Evolutionary conservation across 768 basidiomycete species (phyloP).

Genomic region (Cyathus striatus): DNA sequence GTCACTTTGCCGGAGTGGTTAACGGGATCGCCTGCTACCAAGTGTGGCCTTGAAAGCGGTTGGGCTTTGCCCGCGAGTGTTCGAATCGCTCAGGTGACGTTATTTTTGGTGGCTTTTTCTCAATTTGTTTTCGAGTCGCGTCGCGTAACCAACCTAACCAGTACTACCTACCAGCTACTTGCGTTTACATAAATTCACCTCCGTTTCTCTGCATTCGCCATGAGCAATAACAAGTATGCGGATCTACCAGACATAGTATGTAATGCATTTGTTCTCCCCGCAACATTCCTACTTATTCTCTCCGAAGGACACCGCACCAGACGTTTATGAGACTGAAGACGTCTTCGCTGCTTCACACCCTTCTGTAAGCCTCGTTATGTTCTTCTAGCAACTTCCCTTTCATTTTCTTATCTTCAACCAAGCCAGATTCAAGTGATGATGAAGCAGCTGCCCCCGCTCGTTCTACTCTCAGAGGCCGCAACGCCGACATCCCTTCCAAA

Average conservation of each 20-base stretch:
- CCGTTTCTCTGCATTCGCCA: constrained; percentile 13
- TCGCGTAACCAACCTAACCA: not conserved
- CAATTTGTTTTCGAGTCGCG: constrained; percentile 1
- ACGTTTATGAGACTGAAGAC: constrained; percentile 91
- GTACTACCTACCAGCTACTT: no score
- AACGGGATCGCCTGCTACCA: constrained; percentile 77
- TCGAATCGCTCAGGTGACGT: constrained; percentile 51
- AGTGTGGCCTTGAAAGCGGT: constrained; percentile 28
- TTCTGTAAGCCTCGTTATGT: constrained; percentile 36
- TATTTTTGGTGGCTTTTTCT: constrained; percentile 17
- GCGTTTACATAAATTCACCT: not conserved
- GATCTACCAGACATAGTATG: constrained; percentile 89
- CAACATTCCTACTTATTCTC: constrained; percentile 4
- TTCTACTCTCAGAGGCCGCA: constrained; percentile 28
- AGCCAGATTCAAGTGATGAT: constrained; percentile 64
- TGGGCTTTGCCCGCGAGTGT: constrained; percentile 48
- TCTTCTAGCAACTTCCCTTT: constrained; percentile 4
- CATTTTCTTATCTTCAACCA: constrained; percentile 27
- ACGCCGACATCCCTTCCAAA: constrained; percentile 31
- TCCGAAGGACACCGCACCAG: constrained; percentile 79
- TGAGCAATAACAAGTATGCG: constrained; percentile 78
- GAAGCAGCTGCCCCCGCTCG: constrained; percentile 43
- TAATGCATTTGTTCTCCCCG: constrained; percentile 9
- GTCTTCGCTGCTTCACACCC: constrained; percentile 48
- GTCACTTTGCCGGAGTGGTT: constrained; percentile 97